Evolutionary conservation across 2,329 filamentous ascomycete genomes (phyloP).

Genomic region (Trichophyton verrucosum): DNA sequence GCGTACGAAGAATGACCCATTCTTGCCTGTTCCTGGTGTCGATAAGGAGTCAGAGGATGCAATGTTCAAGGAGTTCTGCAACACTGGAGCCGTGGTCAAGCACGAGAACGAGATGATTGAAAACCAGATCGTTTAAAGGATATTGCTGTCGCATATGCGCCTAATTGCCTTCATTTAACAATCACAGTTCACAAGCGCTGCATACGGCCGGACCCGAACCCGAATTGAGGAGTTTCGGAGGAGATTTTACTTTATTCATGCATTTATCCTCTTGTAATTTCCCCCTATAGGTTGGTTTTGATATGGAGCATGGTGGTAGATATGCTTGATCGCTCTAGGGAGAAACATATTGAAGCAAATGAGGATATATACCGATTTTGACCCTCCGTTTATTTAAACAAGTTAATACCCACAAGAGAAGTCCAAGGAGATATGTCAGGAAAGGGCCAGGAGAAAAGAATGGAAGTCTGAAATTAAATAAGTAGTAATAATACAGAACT

Average conservation of each 20-base stretch:
- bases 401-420: not conserved
- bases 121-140: not conserved
- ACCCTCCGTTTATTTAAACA: not conserved
- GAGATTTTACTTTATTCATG: not conserved
- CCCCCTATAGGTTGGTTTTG: not conserved
- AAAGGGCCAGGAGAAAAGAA: not conserved
- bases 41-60: conserved; percentile 2
- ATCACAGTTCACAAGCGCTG: not conserved
- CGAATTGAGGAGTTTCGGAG: not conserved
- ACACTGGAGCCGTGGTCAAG: conserved; percentile 2
- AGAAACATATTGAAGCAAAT: not conserved
- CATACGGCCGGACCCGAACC: not conserved
- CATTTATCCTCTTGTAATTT: not conserved
- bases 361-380: not conserved
- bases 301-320: not conserved
- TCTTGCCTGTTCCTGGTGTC: conserved; percentile 2
- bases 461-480: not conserved
- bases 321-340: not conserved
- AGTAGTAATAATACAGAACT: not conserved
- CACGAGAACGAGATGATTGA: not conserved
- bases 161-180: not conserved
- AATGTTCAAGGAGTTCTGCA: conserved; percentile 11
- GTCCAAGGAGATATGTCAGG: not conserved
- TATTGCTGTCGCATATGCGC: not conserved
- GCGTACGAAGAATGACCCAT: conserved; percentile 8